Evolutionary conservation across 2,329 filamentous ascomycete species (phyloP), one percentile per base, ranked within the genome.

Genomic region (Chrysoporthe deuterocubensis): DNA sequence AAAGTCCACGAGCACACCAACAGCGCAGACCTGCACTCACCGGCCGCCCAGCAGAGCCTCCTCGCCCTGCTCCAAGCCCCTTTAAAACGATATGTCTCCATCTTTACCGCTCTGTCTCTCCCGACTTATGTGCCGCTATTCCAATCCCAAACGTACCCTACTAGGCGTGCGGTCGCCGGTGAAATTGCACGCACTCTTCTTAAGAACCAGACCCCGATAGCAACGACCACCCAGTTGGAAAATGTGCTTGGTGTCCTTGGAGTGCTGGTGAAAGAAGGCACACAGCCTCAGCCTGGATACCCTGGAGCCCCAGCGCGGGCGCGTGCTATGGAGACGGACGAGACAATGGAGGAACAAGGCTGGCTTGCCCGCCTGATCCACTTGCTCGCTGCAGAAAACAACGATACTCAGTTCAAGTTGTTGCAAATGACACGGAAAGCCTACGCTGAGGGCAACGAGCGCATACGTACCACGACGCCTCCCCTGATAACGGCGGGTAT

Each of bases 321-420:
- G 3, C 88, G 93, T 70, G 87, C 82, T 0, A 78, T 86, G 59
- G 96, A 99, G 82, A 98, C 96, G 0, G 96, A 99, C 70, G 96
- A 99, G 81, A 98, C 95, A 0, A 89, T 98, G 75, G 95, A 99
- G 79, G 96, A 99, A 81, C 96, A 99, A 83, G 96, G 96, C 63
- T 97, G 94, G 94, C 85, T 99, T 65, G 96, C 96, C 46, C 88
- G 96, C 73, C 90, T 99, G 75, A 89, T 97, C 21, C 96, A 99
- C 80, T 83, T 97, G 66, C 88, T 99, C 64, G 85, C 93, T 67
- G 92, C 89, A 57, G 85, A 92, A 46, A 88, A 96, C 76, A 98
- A 98, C 75, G 93, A 97, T 74, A 96, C 91, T 0, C 96, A 99
- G 77, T 96, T 97, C 81, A 93, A 93, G 81, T 89, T 99, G 58